Conservation (phyloP, 2,329 filamentous ascomycete genomes). For the Ophiostoma australiae region DNA sequence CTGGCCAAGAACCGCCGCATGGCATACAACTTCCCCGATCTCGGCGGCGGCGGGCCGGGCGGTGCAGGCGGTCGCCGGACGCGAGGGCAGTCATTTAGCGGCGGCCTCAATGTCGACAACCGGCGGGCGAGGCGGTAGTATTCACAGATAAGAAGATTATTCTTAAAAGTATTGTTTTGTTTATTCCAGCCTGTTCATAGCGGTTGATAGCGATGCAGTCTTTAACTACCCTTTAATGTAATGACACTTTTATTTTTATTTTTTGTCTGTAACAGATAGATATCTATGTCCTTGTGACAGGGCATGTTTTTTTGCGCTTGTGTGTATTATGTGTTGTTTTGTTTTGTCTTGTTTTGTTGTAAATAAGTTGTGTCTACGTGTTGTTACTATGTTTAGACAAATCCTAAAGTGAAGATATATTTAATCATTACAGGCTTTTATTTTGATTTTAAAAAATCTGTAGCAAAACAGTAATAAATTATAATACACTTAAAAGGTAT, state of each 20-base stretch:
- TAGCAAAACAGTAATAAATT: not conserved
- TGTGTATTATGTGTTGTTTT: not conserved
- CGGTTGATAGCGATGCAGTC: not conserved
- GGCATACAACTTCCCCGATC: conserved; percentile 34
- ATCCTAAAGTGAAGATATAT: not conserved
- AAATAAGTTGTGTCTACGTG: too few species aligned
- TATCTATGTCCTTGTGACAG: not conserved
- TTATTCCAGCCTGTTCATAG: not conserved
- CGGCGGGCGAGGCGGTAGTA: not conserved
- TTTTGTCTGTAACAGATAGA: fast-evolving
- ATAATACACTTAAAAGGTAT: too few species aligned
- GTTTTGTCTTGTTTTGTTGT: not conserved
- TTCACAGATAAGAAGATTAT: too few species aligned
- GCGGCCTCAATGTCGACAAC: not conserved
- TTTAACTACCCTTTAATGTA: not conserved
- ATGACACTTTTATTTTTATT: not conserved
- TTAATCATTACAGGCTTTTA: too few species aligned
- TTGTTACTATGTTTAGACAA: too few species aligned
- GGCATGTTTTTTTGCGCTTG: not conserved
- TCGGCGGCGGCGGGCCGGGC: conserved; percentile 23
- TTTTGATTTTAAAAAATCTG: too few species aligned
- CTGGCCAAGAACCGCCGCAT: conserved; percentile 40
- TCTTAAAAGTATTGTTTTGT: not conserved
- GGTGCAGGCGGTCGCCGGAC: conserved; percentile 10
- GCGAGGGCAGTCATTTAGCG: conserved; percentile 15